These are phyloP conservation scores for Aspergillus sp. DNA, from an alignment of 2,329 filamentous ascomycete species.

Conservation along the genomic window DNA sequence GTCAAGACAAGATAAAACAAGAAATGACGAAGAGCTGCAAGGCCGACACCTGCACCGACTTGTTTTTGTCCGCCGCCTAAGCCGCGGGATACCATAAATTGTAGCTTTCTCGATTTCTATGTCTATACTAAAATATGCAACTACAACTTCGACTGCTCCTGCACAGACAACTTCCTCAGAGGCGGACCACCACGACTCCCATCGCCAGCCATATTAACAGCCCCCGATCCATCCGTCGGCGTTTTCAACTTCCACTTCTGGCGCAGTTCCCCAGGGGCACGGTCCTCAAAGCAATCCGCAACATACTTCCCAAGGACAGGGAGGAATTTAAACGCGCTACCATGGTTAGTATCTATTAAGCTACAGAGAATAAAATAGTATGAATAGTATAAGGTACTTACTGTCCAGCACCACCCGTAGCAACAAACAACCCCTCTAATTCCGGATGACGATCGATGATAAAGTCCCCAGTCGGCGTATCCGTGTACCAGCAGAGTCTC, in stretches of 20 bases:
- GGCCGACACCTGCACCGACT: no score
- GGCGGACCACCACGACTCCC: slow-evolving; percentile 16
- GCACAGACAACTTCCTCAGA: slow-evolving; percentile 7
- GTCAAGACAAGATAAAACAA: no score
- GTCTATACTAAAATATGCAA: no score
- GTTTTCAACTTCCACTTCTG: slow-evolving; percentile 13
- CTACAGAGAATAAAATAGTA: background rate
- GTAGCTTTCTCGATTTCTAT: no score
- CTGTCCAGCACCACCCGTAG: slow-evolving; percentile 22
- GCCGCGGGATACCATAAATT: no score
- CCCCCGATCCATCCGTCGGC: background rate
- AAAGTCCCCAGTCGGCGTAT: slow-evolving; percentile 68
- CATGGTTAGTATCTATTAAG: background rate
- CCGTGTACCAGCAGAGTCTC: slow-evolving; percentile 72
- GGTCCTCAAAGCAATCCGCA: slow-evolving; percentile 13
- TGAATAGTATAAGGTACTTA: slow-evolving; percentile 14
- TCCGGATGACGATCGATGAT: slow-evolving; percentile 66
- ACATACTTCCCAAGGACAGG: slow-evolving; percentile 16
- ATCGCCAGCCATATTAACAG: slow-evolving; percentile 10
- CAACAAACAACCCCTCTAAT: slow-evolving; percentile 45
- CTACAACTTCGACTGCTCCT: slow-evolving; percentile 15
- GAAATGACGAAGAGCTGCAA: no score
- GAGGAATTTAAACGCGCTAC: slow-evolving; percentile 19
- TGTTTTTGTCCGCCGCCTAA: no score
- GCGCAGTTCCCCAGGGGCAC: background rate